Conservation (phyloP, 345 rosid genomes). For the Euphorbia peplus region DNA sequence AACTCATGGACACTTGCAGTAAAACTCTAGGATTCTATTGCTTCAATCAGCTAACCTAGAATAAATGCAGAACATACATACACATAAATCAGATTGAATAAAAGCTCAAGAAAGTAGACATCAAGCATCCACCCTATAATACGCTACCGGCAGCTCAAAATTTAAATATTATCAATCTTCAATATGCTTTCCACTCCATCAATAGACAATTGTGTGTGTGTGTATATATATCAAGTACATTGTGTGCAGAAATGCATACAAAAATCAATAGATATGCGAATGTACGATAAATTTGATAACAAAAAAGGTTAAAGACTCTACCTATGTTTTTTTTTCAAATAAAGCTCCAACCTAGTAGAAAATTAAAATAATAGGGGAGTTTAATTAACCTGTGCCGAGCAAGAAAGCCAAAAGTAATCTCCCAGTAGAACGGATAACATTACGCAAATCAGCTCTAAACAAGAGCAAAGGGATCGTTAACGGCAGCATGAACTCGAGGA, state of each 20-base stretch:
- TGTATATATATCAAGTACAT: neutral
- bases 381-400: constrained; percentile 56
- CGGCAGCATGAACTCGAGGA: constrained; percentile 66
- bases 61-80: neutral
- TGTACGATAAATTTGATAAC: neutral
- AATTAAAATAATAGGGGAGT: neutral
- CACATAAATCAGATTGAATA: neutral
- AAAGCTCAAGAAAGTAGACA: neutral
- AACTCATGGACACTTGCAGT: constrained; percentile 4
- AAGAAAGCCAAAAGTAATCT: constrained; percentile 67
- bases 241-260: too few relatives aligned
- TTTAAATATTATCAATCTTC: neutral
- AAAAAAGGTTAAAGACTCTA: too few relatives aligned
- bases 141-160: neutral
- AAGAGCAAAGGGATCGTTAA: constrained; percentile 62
- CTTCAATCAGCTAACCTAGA: constrained; percentile 16
- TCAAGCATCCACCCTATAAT: neutral
- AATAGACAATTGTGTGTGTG: neutral
- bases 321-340: too few relatives aligned
- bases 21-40: constrained; percentile 13
- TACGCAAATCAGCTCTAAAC: constrained; percentile 78
- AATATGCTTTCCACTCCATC: neutral
- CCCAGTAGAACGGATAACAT: constrained; percentile 59
- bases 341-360: neutral
- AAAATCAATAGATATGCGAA: neutral